Base-by-base conservation (phyloP, 768 basidiomycete genomes). In the Rhizopogon vesiculosus region DNA sequence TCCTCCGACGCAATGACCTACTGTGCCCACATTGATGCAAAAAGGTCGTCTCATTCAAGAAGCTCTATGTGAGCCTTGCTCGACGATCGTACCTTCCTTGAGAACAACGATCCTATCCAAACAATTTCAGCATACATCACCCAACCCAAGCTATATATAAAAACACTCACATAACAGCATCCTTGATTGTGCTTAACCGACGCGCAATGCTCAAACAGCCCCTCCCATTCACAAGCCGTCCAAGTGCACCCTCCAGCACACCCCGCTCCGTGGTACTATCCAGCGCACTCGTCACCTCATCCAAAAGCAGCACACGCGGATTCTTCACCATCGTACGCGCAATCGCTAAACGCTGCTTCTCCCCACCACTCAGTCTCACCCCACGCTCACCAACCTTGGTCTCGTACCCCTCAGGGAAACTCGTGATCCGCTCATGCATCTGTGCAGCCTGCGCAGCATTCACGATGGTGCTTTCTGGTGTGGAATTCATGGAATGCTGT, bases 331-430 rank as follows among this genome's bases (percentile, higher is more conserved):
- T 76, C 7, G 91, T 93, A 53, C 93, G 74, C 0, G 93, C 92
- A 65, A 96, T 91, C 5, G 91, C 87, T 1, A 93, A 89, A 18
- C 92, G 79, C 68, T 94, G 91, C 72, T 92, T 92, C 75, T 95
- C 92, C 9, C 93, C 93, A 3, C 93, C 93, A 56, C 84, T 87
- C 35, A 95, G 72, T 42, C 93, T 74, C 16, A 94, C 82, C 18
- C 93, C 93, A 22, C 93, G 78, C 71, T 95, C 93, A n/a, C 93
- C 93, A 33, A 94, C 86, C 62, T 86, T 84, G 19, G 93, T 95
- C 33, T 89, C 80, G 66, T 94, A 95, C 7, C 81, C 84, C 56
- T 93, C 91, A 4, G 91, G 87, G 81, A 95, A 95, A 42, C 78
- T 75, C 71, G 86, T 68, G 62, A 97, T 89, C 6, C 89, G 79